Percentiles rank a stretch among this genome's conserved stretches.
These are phyloP conservation scores for Sporothrix luriei DNA, from an alignment of 2,329 filamentous ascomycete species.

Conservation along the genomic window DNA sequence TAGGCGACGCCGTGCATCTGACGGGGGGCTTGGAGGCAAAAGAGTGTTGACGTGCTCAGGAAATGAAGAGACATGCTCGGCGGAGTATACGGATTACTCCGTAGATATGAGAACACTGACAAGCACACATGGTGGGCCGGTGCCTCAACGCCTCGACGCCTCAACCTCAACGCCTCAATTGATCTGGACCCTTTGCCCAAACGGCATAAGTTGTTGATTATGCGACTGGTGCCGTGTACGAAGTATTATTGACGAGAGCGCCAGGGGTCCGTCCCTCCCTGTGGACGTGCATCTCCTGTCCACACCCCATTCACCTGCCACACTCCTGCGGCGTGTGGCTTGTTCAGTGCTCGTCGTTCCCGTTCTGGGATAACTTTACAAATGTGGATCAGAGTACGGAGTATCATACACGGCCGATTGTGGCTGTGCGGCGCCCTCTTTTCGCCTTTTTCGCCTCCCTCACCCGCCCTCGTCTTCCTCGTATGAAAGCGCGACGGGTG, in stretches of 20 bases:
- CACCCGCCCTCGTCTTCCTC: neutral
- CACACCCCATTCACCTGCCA: neutral
- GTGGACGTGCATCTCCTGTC: neutral
- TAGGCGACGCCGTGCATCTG: neutral
- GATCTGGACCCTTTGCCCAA: neutral
- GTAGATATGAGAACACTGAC: neutral
- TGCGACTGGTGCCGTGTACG: neutral
- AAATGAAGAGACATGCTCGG: neutral
- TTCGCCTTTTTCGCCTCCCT: neutral
- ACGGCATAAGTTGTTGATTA: neutral
- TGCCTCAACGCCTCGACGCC: neutral
- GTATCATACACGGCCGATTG: neutral
- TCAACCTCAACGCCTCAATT: neutral
- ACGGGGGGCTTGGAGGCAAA: neutral
- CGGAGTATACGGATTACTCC: no score
- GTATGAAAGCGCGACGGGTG: neutral
- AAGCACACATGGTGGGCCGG: neutral
- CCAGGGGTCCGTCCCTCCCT: conserved; percentile 2
- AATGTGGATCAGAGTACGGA: neutral
- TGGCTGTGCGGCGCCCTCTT: conserved; percentile 11
- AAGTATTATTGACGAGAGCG: neutral
- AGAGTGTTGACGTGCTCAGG: neutral
- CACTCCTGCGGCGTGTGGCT: neutral
- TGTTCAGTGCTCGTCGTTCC: neutral
- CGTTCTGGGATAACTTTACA: neutral